Evolutionary conservation across 148 eudicot species (phyloP), one percentile per base, ranked within the genome.

Genomic region (Camellia japonica): DNA sequence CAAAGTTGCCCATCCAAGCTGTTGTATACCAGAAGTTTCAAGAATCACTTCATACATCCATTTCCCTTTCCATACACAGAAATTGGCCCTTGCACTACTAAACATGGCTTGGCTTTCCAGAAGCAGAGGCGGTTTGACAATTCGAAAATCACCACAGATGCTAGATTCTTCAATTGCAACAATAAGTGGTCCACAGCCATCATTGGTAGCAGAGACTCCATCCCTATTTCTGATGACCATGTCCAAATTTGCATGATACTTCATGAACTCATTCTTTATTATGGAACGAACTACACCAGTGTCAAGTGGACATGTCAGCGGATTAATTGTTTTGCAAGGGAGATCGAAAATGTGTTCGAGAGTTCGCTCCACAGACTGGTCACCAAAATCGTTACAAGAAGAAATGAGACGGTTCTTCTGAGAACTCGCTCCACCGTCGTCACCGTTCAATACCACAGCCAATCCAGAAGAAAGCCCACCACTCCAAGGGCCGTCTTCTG

Each of bases 41-140:
- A 95, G 88, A 81, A 88, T 87, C 70, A 89, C 97, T 86, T 95
- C 98, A 80, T 91, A 95, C 98, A 95, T 95, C 98, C 98, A 95
- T 85, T 93, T 93, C 42, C 97, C 98, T 87, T 88, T 87, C 98
- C 98, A 95, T 8, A 93, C 93, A 81, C 97, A 95, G n/a, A 89
- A 83, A 87, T 91, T 87, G 30, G 97, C 98, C 87, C 98, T 90
- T 74, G 85, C 94, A 74, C 98, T 95, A 78, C 98, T 93, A 77
- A 95, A 95, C 80, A 92, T 84, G 43, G 93, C 89, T 85, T 93
- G 85, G 82, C 98, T 91, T 82, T 95, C 96, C 81, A 95, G 55
- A 16, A 90, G 71, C 80, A 90, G 85, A 80, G 93, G 91, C 1
- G 83, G 80, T 43, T 90, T 90, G 46, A 85, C 82, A 38, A 90